Base-by-base conservation (phyloP, 2,329 filamentous ascomycete genomes). In the Coniochaeta sp. region DNA sequence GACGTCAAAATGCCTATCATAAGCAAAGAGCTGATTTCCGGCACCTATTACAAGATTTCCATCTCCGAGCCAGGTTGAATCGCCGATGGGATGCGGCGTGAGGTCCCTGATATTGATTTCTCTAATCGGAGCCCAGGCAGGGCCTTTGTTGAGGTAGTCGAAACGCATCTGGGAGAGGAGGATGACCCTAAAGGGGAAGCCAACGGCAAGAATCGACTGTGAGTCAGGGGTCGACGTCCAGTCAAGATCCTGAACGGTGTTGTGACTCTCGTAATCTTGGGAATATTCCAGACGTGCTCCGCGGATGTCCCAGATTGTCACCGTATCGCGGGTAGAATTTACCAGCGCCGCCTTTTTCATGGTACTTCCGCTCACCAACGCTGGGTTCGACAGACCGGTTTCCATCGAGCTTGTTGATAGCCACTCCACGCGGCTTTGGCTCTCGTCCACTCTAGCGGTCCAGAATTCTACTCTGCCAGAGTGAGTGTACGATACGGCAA, bases 141-240 rank as follows among this genome's bases (percentile, higher is more conserved):
- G 90, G 0, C 89, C 89, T 62, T 90, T 88, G 67, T 93, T 91
- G 19, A 96, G 79, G 70, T 96, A 96, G 72, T 96, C 91, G 69
- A 95, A 97, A 14, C 93, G 89, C 76, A 96, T 87, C 70, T 97
- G 92, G 6, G 89, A 88, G 28, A 96, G 82, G 2, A 97, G 79
- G 33, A 96, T 75, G 6, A 97, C 88, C 60, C 89, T 86, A 64
- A 93, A 90, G n/a, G 89, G 88, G 69, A 96, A 96, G 0, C 93
- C 92, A n/a, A 97, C 90, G 1, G 93, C 91, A 22, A 97, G 79
- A 60, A 97, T 92, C 1, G 90, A 93, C 69, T 96, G 91, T 57
- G 86, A 87, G 71, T 96, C 91, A 0, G 91, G 91, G 0, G 93
- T 96, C 3, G 90, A 93, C 0, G 92, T 93, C 93, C 93, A 97